These are phyloP conservation scores for Pleurotus cornucopiae DNA, from an alignment of 768 basidiomycete species.

Conservation along the genomic window DNA sequence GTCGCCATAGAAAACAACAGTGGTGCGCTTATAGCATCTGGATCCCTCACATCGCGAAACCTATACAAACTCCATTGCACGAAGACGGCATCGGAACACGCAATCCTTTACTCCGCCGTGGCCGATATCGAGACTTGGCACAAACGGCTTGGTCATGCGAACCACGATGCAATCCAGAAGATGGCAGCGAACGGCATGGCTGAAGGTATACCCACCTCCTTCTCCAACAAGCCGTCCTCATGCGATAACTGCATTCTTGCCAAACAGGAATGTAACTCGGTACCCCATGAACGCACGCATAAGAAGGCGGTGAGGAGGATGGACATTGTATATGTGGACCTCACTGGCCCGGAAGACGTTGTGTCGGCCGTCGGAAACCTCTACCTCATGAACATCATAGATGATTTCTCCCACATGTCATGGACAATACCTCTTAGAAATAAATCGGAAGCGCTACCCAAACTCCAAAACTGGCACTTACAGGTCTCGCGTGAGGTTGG, in stretches of 20 bases:
- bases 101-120: neutral
- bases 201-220: slow-evolving; percentile 15
- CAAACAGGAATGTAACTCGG: slow-evolving; percentile 12
- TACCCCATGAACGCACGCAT: slow-evolving; percentile 10
- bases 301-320: slow-evolving; percentile 4
- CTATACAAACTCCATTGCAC: slow-evolving; percentile 7
- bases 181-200: slow-evolving; percentile 7
- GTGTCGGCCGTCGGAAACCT: slow-evolving; percentile 14
- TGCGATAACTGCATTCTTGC: slow-evolving; percentile 15
- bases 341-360: slow-evolving; percentile 13
- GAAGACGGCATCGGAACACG: neutral
- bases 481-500: slow-evolving; percentile 15
- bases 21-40: slow-evolving; percentile 8
- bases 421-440: slow-evolving; percentile 29
- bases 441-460: slow-evolving; percentile 20
- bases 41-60: slow-evolving; percentile 1
- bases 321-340: slow-evolving; percentile 11
- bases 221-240: slow-evolving; percentile 9
- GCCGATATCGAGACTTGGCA: slow-evolving; percentile 16
- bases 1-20: neutral
- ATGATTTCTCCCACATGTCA: slow-evolving; percentile 22
- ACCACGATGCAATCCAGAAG: slow-evolving; percentile 8
- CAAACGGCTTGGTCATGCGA: slow-evolving; percentile 14
- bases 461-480: slow-evolving; percentile 23
- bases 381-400: slow-evolving; percentile 31